These are phyloP conservation scores for Akebia trifoliata DNA, from an alignment of 164 flowering plant species.

Conservation along the genomic window DNA sequence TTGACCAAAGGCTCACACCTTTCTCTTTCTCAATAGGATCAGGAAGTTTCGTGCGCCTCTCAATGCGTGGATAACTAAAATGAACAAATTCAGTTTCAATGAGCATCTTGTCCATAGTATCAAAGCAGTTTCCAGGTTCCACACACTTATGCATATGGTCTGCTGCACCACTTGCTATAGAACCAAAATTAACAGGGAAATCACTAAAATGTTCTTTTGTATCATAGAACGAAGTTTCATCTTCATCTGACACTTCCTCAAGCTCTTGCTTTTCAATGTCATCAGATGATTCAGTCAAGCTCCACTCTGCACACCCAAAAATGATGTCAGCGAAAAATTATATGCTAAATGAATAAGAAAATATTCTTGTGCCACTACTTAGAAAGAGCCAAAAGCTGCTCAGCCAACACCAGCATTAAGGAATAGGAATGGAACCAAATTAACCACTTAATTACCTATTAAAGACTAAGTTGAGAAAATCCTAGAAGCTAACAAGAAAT, in stretches of 20 bases:
- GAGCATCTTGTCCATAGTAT: constrained; percentile 21
- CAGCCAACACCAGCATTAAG: not conserved
- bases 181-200: constrained; percentile 21
- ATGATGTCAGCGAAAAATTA: constrained; percentile 10
- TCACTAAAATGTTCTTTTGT: constrained; percentile 60
- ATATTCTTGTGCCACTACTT: not conserved
- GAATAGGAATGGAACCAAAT: not conserved
- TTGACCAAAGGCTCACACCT: constrained; percentile 89
- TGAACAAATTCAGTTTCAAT: constrained; percentile 16
- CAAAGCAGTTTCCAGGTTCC: constrained; percentile 19
- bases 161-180: constrained; percentile 13
- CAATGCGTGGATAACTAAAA: constrained; percentile 30
- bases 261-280: constrained; percentile 82
- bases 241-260: constrained; percentile 79
- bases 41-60: constrained; percentile 71
- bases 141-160: constrained; percentile 15
- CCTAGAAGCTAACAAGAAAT: not conserved
- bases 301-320: constrained; percentile 51
- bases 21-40: constrained; percentile 87
- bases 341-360: not conserved
- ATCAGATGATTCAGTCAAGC: constrained; percentile 89
- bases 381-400: not conserved
- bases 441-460: not conserved
- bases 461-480: not conserved
- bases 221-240: constrained; percentile 60